Conservation (phyloP, 2,329 filamentous ascomycete species). For the Talaromyces albobiverticillius region DNA sequence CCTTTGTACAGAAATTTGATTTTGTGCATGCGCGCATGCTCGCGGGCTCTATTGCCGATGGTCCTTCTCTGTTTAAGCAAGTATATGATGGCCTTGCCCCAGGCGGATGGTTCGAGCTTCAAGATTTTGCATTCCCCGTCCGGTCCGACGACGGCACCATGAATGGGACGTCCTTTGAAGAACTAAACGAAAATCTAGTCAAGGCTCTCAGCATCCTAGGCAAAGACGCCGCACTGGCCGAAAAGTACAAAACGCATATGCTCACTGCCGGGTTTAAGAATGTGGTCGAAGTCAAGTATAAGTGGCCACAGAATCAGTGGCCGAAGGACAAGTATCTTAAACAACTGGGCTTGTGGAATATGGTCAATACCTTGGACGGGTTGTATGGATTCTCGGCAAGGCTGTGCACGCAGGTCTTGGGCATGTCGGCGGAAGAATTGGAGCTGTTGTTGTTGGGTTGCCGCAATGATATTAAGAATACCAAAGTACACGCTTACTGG, state of each 20-base stretch:
- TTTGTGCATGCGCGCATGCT: conserved; percentile 42
- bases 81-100: conserved; percentile 39
- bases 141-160: conserved; percentile 2
- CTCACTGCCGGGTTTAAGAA: not conserved
- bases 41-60: conserved; percentile 31
- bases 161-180: not conserved
- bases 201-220: conserved; percentile 1
- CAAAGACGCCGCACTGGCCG: not conserved
- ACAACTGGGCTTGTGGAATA: not conserved
- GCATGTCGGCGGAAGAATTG: conserved; percentile 1
- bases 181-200: not conserved
- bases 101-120: conserved; percentile 45
- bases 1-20: conserved; percentile 34
- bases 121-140: conserved; percentile 24
- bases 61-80: conserved; percentile 33
- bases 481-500: conserved; percentile 4
- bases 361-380: conserved; percentile 3
- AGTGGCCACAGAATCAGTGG: conserved; percentile 5
- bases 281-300: conserved; percentile 4
- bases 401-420: conserved; percentile 2
- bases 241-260: conserved; percentile 1
- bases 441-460: conserved; percentile 2
- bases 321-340: conserved; percentile 1
- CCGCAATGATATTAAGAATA: not conserved
- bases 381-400: conserved; percentile 4